A percentile compares a stretch with the other conserved stretches of the same genome.
phyloP scores from a whole-genome alignment of 108 stramenopile species.

The Pseudonitzschia delicatissima region DNA sequence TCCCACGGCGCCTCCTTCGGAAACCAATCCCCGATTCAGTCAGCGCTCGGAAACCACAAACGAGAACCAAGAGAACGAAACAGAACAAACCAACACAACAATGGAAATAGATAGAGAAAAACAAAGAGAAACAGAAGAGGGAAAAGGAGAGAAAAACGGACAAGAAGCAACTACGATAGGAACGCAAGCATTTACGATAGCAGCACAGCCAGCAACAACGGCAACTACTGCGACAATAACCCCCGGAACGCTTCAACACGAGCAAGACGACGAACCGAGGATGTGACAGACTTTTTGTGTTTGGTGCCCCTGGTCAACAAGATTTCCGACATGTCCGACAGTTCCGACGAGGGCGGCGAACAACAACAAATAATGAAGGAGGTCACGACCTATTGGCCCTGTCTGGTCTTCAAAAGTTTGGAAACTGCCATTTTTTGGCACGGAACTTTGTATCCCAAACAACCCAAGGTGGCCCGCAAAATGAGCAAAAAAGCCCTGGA shows the following conservation, averaged over 20 bases:
- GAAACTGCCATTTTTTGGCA: background rate
- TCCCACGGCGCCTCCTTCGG: too few relatives aligned
- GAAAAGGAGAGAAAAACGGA: too few relatives aligned
- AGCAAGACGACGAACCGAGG: too few relatives aligned
- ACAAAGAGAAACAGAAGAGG: background rate
- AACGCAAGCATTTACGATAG: background rate
- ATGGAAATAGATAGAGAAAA: background rate
- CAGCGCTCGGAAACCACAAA: background rate
- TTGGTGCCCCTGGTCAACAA: background rate
- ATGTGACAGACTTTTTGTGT: background rate
- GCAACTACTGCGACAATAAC: background rate
- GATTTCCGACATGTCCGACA: background rate
- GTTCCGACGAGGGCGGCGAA: background rate
- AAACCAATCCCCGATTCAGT: background rate
- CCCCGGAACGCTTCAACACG: too few relatives aligned
- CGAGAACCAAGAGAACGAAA: background rate
- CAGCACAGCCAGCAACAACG: background rate
- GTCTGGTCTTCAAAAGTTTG: background rate
- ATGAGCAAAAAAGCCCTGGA: background rate
- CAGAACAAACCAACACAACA: background rate
- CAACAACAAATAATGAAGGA: background rate
- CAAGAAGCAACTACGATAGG: background rate
- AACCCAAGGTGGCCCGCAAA: background rate
- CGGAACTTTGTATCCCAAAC: background rate
- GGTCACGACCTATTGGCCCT: background rate